Evolutionary conservation across 2,329 filamentous ascomycete species (phyloP), one percentile per base, ranked within the genome.

Genomic region (Sclerotinia subarctica): DNA sequence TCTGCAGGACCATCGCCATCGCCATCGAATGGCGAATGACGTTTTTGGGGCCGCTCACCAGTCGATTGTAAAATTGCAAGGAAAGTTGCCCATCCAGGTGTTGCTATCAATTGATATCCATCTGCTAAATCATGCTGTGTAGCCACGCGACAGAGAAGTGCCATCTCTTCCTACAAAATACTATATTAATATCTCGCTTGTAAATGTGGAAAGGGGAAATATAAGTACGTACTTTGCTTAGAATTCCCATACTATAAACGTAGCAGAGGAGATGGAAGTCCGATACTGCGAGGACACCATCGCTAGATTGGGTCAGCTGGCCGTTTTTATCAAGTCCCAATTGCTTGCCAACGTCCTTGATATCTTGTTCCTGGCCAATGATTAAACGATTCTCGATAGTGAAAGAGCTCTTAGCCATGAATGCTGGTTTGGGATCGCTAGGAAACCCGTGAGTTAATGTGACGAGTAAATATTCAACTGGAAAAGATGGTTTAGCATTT

Each of bases 361-460:
- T 84, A 74, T 98, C 93, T 79, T 97, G 94, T 69, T 87, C 88
- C 79, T 96, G 88, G 60, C 94, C 95, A 75, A 97, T 87, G 44
- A 89, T 85, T 78, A 94, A 90, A 70, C 95, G 89, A 76, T 99
- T 98, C 80, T 96, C 95, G 71, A 98, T 90, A 6, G 94, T 90
- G 79, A 98, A 99, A 70, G 85, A 84, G 69, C 81, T 78, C 42
- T 79, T 79, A 59, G 88, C 84, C 38, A 82, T 89, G 79, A 98
- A 98, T 42, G 90, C 80, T 17, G 94, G 93, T 67, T 88, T 90
- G 5, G 92, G 86, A 56, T 88, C 84, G 64, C 90, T 92, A 3
- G 95, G 95, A 81, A 99, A 98, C 69, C 95, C 95, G 77, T 99
- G 94, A 0, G 95, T 99, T 71, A 99, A 85, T 11, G 95, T 98